phyloP scores from a whole-genome alignment of 768 basidiomycete species.

The Amylocystis lapponica region DNA sequence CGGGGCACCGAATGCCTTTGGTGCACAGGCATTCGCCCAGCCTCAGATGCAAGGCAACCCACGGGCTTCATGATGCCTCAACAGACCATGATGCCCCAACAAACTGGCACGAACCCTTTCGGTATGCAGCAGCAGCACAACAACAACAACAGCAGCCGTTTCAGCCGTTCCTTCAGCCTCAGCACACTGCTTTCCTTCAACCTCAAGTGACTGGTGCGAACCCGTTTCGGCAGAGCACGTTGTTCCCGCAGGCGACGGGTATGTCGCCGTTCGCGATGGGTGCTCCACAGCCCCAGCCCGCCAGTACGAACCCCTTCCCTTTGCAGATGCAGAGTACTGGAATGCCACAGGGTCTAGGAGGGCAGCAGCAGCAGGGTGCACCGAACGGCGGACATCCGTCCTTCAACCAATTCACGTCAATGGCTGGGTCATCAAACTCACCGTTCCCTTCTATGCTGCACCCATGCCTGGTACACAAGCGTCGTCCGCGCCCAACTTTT shows the following conservation, averaged over 20 bases:
- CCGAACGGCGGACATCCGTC: constrained; percentile 7
- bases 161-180: constrained; percentile 47
- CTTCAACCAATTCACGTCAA: constrained; percentile 10
- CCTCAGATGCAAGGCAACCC: constrained; percentile 36
- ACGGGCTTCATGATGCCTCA: constrained; percentile 54
- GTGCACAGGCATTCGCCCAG: constrained; percentile 53
- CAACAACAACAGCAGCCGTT: constrained; percentile 31
- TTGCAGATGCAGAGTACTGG: constrained; percentile 15
- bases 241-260: constrained; percentile 33
- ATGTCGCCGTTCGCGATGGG: constrained; percentile 13
- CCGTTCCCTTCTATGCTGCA: constrained; percentile 7
- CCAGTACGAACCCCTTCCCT: constrained; percentile 18
- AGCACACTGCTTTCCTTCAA: constrained; percentile 41
- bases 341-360: constrained; percentile 6
- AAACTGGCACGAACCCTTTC: constrained; percentile 39
- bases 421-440: constrained; percentile 5
- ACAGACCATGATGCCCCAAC: constrained; percentile 25
- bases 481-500: constrained; percentile 13
- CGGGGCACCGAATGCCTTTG: constrained; percentile 32
- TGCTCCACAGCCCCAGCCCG: constrained; percentile 8
- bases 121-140: constrained; percentile 32
- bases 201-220: constrained; percentile 43
- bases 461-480: constrained; percentile 12
- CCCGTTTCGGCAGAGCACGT: constrained; percentile 48
- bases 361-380: constrained; percentile 4